Percentiles rank a stretch among this genome's conserved stretches.
Conservation (phyloP, 257 asterid species). For the Rubia yunnanensis region DNA sequence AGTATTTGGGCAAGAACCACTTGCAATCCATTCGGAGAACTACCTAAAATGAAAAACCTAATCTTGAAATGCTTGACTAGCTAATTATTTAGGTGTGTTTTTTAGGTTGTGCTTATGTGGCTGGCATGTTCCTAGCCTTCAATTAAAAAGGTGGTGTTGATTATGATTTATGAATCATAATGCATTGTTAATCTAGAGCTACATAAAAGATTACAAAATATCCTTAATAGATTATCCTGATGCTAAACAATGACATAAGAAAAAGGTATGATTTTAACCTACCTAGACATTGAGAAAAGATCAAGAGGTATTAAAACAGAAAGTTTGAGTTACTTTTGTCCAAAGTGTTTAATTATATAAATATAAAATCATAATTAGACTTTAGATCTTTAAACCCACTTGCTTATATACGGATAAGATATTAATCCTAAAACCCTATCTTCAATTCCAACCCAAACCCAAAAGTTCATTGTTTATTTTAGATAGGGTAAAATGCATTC, state of each 20-base stretch:
- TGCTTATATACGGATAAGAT: too few relatives aligned
- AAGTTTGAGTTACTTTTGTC: too few relatives aligned
- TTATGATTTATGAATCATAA: background rate
- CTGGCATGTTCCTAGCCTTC: background rate
- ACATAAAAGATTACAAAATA: background rate
- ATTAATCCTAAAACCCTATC: too few relatives aligned
- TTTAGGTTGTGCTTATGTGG: background rate
- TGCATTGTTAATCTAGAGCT: background rate
- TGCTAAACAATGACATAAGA: background rate
- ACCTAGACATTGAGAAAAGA: background rate
- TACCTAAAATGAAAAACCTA: background rate
- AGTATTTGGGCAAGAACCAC: background rate
- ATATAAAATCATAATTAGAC: too few relatives aligned
- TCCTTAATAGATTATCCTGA: too few relatives aligned
- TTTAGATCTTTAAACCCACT: too few relatives aligned
- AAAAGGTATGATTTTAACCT: background rate
- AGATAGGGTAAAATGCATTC: too few relatives aligned
- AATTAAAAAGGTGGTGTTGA: background rate
- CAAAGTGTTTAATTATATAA: too few relatives aligned
- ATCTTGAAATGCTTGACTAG: too few relatives aligned
- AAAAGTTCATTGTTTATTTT: too few relatives aligned
- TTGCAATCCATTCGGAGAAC: background rate
- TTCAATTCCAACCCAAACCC: too few relatives aligned
- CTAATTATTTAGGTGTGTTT: background rate
- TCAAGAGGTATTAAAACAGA: too few relatives aligned